Evolutionary conservation across 805 yeast species (phyloP).

Genomic region (Candida nitratophila): DNA sequence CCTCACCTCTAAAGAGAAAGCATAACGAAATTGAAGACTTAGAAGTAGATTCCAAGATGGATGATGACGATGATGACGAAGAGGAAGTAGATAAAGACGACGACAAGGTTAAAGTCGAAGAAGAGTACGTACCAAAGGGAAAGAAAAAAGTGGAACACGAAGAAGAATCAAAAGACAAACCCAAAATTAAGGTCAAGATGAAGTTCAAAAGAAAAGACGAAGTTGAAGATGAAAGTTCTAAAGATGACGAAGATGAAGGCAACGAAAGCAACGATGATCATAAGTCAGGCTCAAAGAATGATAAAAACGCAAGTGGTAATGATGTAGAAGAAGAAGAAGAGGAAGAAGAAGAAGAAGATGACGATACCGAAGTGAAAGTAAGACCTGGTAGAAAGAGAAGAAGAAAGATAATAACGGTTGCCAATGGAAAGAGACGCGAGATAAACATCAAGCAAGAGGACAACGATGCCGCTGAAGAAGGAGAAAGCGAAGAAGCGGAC

Average conservation of each 20-base stretch:
- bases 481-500: conserved; percentile 4
- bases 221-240: neutral
- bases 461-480: conserved; percentile 1
- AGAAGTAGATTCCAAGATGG: neutral
- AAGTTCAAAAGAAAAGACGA: conserved; percentile 2
- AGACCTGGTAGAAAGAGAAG: conserved; percentile 13
- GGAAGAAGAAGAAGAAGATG: conserved; percentile 3
- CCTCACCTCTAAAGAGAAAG: neutral
- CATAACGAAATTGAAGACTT: neutral
- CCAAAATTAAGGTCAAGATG: neutral
- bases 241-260: neutral
- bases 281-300: neutral
- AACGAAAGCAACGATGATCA: too few relatives aligned
- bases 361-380: conserved; percentile 11
- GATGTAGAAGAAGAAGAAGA: conserved; percentile 2
- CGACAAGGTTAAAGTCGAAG: conserved; percentile 1
- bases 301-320: neutral
- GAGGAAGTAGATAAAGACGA: neutral
- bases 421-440: conserved; percentile 16
- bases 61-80: conserved; percentile 13
- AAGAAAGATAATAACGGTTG: conserved; percentile 12
- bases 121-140: neutral
- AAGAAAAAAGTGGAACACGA: conserved; percentile 1
- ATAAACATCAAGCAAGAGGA: conserved; percentile 5
- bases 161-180: neutral